Evolutionary conservation across 1,284 basidiomycete species (phyloP).

Genomic region (Anthracocystis panici-leucophaei): DNA sequence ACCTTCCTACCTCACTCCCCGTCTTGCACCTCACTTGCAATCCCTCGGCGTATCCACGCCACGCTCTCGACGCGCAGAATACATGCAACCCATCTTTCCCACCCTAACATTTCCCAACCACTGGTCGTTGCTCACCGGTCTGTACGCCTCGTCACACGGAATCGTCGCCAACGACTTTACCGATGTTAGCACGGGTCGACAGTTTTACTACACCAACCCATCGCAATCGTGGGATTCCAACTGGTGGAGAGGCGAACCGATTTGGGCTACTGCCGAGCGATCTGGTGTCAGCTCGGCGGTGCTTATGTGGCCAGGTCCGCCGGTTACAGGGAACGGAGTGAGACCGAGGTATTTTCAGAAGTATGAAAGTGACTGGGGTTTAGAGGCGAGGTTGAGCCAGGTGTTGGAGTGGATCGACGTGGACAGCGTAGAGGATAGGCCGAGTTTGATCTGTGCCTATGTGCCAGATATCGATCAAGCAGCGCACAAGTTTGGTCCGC

Average conservation of each 20-base stretch:
- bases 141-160: constrained; percentile 74
- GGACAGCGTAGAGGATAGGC: constrained; percentile 24
- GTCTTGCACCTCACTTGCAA: constrained; percentile 80
- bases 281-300: constrained; percentile 41
- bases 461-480: constrained; percentile 73
- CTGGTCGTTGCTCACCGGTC: constrained; percentile 71
- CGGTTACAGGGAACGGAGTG: constrained; percentile 20
- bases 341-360: constrained; percentile 47
- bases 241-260: constrained; percentile 57
- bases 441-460: constrained; percentile 72
- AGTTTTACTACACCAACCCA: constrained; percentile 58
- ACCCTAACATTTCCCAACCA: constrained; percentile 82
- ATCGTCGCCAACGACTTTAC: constrained; percentile 91
- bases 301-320: constrained; percentile 62
- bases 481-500: constrained; percentile 82
- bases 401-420: constrained; percentile 52
- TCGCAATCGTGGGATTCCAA: constrained; percentile 31
- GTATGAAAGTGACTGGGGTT: constrained; percentile 48
- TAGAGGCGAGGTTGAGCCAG: constrained; percentile 17
- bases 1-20: constrained; percentile 86
- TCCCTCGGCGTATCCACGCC: constrained; percentile 7
- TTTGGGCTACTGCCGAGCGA: constrained; percentile 49
- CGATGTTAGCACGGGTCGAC: constrained; percentile 3
- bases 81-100: constrained; percentile 85
- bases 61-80: constrained; percentile 11